A percentile compares a stretch with the other conserved stretches of the same genome.
phyloP scores from a whole-genome alignment of 768 basidiomycete species.

The Sistotremastrum niveocremeum region DNA sequence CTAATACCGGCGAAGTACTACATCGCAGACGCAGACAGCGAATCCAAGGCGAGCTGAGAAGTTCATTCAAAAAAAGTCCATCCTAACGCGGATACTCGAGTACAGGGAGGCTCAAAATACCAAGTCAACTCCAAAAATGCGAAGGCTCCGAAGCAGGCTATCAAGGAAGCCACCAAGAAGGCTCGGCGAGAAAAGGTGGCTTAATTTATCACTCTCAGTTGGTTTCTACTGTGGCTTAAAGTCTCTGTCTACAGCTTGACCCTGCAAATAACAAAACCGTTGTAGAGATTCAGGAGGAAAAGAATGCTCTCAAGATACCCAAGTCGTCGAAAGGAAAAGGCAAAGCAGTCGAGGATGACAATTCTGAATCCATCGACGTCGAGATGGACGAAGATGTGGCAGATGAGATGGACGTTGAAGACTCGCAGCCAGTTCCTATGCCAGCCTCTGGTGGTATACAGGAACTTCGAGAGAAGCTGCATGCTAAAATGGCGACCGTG shows the following conservation, averaged over 20 bases:
- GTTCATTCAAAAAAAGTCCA: slow-evolving; percentile 3
- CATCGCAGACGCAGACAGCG: slow-evolving; percentile 49
- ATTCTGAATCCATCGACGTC: slow-evolving; percentile 23
- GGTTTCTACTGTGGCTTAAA: neutral
- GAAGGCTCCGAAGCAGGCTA: slow-evolving; percentile 70
- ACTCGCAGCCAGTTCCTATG: slow-evolving; percentile 38
- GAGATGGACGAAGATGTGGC: slow-evolving; percentile 15
- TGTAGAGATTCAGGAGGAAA: slow-evolving; percentile 60
- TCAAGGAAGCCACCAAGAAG: slow-evolving; percentile 82
- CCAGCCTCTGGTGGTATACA: slow-evolving; percentile 46
- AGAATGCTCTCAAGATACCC: slow-evolving; percentile 13
- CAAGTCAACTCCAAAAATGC: slow-evolving; percentile 82
- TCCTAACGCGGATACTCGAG: slow-evolving; percentile 1
- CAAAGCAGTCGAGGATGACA: slow-evolving; percentile 28
- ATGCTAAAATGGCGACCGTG: slow-evolving; percentile 60
- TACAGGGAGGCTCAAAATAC: slow-evolving; percentile 49
- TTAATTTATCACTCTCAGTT: neutral
- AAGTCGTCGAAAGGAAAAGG: slow-evolving; percentile 20
- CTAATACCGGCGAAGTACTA: slow-evolving; percentile 90
- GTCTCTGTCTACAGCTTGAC: slow-evolving; percentile 50
- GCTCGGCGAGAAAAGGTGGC: slow-evolving; percentile 75
- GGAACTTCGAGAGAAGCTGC: slow-evolving; percentile 57
- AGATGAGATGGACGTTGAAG: slow-evolving; percentile 17
- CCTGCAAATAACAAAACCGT: slow-evolving; percentile 77
- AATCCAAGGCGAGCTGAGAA: slow-evolving; percentile 42